These are phyloP conservation scores for Platanus orientalis DNA, from an alignment of 164 flowering plant genomes.

Conservation along the genomic window DNA sequence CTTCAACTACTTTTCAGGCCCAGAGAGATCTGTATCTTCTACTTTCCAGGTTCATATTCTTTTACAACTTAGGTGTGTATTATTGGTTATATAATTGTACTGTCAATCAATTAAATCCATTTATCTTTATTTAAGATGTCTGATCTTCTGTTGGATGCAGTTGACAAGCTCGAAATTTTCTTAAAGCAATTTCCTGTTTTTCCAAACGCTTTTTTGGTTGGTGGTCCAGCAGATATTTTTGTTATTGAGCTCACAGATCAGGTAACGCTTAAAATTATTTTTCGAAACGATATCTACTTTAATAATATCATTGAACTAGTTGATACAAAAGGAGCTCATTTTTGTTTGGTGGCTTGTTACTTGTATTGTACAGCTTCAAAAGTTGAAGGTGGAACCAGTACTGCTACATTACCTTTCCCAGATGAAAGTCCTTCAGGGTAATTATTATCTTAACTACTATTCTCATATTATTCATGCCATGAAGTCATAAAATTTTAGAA, in stretches of 20 bases:
- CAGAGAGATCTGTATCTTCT: slow-evolving; percentile 81
- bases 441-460: neutral
- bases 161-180: slow-evolving; percentile 72
- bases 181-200: slow-evolving; percentile 67
- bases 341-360: neutral
- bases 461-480: neutral
- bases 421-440: slow-evolving; percentile 77
- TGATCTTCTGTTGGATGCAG: slow-evolving; percentile 36
- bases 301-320: neutral
- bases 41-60: slow-evolving; percentile 82
- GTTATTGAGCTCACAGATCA: slow-evolving; percentile 89
- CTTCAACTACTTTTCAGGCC: slow-evolving; percentile 42
- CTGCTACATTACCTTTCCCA: slow-evolving; percentile 80
- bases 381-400: slow-evolving; percentile 95
- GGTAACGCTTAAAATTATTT: slow-evolving; percentile 31
- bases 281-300: neutral
- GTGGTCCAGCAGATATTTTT: slow-evolving; percentile 84
- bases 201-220: slow-evolving; percentile 82
- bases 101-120: neutral
- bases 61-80: slow-evolving; percentile 72
- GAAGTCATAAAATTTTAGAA: neutral
- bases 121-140: neutral
- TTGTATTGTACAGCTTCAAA: slow-evolving; percentile 62
- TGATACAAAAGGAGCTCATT: neutral
- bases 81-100: slow-evolving; percentile 1